phyloP scores from a whole-genome alignment of 108 stramenopile species.

The Licmophora abbreviata region DNA sequence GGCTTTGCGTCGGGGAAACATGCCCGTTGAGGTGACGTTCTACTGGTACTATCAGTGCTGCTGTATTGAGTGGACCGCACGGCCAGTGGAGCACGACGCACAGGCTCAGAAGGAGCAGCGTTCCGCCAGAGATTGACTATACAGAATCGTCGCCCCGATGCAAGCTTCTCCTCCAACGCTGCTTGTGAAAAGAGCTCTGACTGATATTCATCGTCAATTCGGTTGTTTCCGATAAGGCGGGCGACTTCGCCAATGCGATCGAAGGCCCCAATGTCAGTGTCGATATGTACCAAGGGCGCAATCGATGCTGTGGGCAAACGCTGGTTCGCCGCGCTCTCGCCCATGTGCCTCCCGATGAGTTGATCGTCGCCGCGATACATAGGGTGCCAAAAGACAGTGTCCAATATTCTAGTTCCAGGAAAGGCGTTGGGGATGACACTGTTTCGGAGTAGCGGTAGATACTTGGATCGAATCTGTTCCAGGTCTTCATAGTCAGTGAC shows the following conservation, averaged over 20 bases:
- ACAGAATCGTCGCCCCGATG: slow-evolving; percentile 26
- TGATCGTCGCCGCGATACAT: slow-evolving; percentile 42
- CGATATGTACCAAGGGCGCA: slow-evolving; percentile 45
- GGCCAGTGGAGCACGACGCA: slow-evolving; percentile 26
- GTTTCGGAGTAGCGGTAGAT: slow-evolving; percentile 9
- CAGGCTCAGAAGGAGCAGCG: slow-evolving; percentile 10
- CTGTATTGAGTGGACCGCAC: slow-evolving; percentile 30
- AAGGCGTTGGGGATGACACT: slow-evolving; percentile 11
- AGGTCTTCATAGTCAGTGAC: slow-evolving; percentile 10
- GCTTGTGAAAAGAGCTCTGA: slow-evolving; percentile 2
- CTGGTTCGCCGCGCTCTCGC: neutral
- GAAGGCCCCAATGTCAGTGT: slow-evolving; percentile 51
- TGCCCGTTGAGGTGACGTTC: slow-evolving; percentile 1
- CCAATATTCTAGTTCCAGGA: neutral
- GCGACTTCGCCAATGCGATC: slow-evolving; percentile 27
- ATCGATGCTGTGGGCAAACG: slow-evolving; percentile 25
- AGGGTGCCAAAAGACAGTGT: slow-evolving; percentile 38
- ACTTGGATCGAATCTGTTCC: slow-evolving; percentile 2
- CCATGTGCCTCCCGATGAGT: no score
- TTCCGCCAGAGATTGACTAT: slow-evolving; percentile 47
- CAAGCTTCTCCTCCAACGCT: slow-evolving; percentile 5
- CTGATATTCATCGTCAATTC: slow-evolving; percentile 5
- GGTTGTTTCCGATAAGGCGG: slow-evolving; percentile 33
- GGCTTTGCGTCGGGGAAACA: slow-evolving; percentile 32
- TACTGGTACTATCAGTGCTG: neutral